Percentiles rank a stretch among this genome's conserved stretches.
These are phyloP conservation scores for Acmispon strigosus DNA, from an alignment of 306 rosid species.

Conservation along the genomic window DNA sequence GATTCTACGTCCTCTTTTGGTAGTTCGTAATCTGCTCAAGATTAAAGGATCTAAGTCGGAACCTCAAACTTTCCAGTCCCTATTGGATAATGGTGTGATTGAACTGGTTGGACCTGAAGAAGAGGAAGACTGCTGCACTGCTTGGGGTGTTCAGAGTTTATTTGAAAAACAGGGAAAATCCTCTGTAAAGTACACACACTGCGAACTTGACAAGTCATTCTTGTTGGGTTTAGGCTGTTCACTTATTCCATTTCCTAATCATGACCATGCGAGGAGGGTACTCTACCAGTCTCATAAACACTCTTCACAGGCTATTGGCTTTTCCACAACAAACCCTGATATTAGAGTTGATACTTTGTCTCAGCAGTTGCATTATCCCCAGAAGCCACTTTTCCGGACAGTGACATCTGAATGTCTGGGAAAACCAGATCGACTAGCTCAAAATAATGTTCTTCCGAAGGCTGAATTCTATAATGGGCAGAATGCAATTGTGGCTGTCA, in stretches of 20 bases:
- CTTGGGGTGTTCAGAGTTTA: conserved; percentile 68
- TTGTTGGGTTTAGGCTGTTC: conserved; percentile 80
- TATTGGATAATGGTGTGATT: conserved; percentile 65
- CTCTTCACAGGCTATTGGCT: conserved; percentile 94
- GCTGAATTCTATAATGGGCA: conserved; percentile 89
- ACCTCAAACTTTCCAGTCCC: conserved; percentile 43
- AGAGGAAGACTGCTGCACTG: conserved; percentile 86
- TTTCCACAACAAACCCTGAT: conserved; percentile 59
- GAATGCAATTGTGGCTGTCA: conserved; percentile 93
- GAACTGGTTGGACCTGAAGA: conserved; percentile 92
- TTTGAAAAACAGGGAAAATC: conserved; percentile 49
- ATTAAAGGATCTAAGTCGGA: conserved; percentile 45
- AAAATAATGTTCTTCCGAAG: conserved; percentile 41
- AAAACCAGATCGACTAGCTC: conserved; percentile 36
- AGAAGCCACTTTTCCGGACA: conserved; percentile 76
- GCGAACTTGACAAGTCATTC: conserved; percentile 90
- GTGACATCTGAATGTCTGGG: conserved; percentile 85
- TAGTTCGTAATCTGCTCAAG: conserved; percentile 62
- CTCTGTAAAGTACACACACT: conserved; percentile 59
- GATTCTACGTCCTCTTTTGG: conserved; percentile 88
- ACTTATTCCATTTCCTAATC: conserved; percentile 86
- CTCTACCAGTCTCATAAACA: conserved; percentile 93
- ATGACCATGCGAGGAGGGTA: conserved; percentile 93
- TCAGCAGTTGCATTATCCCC: conserved; percentile 82
- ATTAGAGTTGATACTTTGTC: conserved; percentile 86